Evolutionary conservation across 371 early-diverging fungal genomes (phyloP).

Genomic region (Mucor racemosus): DNA sequence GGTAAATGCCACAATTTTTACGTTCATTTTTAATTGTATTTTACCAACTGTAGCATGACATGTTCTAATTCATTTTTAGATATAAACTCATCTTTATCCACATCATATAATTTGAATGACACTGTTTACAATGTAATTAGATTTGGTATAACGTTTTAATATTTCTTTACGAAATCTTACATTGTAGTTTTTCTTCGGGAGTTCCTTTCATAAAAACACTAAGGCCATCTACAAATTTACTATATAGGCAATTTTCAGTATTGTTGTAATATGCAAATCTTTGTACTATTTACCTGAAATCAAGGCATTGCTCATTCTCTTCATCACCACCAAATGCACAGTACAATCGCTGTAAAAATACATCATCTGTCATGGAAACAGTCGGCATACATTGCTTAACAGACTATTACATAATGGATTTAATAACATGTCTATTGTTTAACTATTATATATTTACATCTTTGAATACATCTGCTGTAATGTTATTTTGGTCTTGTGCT

Average conservation of each 20-base stretch:
- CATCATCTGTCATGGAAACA: constrained; percentile 69
- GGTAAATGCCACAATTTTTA: background rate
- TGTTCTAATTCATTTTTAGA: constrained; percentile 76
- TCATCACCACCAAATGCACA: constrained; percentile 74
- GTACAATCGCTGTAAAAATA: constrained; percentile 79
- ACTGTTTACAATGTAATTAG: constrained; percentile 46
- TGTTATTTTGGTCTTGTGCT: constrained; percentile 49
- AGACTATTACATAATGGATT: constrained; percentile 23
- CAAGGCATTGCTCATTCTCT: constrained; percentile 70
- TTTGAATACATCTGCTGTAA: constrained; percentile 78
- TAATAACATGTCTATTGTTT: background rate
- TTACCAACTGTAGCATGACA: constrained; percentile 78
- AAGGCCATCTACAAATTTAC: constrained; percentile 80
- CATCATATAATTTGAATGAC: constrained; percentile 83
- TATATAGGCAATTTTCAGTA: constrained; percentile 8
- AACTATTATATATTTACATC: constrained; percentile 49
- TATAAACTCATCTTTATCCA: constrained; percentile 79
- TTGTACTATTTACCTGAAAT: constrained; percentile 52
- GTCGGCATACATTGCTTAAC: constrained; percentile 49
- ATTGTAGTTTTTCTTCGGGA: constrained; percentile 76
- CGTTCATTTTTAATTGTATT: background rate
- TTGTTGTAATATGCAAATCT: background rate
- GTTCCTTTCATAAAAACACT: constrained; percentile 82
- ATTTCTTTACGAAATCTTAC: constrained; percentile 48
- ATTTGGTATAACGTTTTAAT: background rate